Conservation (phyloP, 129 eudicot genomes). For the Pittosporum tobira region DNA sequence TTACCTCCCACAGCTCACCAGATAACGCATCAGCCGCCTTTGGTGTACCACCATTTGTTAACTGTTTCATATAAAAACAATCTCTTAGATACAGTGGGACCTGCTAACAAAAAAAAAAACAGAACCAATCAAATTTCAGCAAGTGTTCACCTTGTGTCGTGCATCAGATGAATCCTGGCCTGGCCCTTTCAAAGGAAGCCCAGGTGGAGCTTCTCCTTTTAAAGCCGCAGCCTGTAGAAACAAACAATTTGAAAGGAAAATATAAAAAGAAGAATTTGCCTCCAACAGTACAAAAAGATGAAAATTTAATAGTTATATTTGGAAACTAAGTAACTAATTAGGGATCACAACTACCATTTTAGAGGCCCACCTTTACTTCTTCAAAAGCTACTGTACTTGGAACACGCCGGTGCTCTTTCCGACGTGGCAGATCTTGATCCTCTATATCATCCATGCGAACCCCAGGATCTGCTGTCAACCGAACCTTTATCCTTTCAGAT, state of each 20-base stretch:
- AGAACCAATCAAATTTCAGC: not conserved
- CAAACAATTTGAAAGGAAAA: conserved; percentile 1
- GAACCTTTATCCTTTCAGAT: conserved; percentile 67
- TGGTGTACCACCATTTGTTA: conserved; percentile 66
- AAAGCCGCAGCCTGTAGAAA: conserved; percentile 82
- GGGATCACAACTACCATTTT: not conserved
- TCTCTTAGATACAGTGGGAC: not conserved
- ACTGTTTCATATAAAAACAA: conserved; percentile 32
- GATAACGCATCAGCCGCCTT: conserved; percentile 85
- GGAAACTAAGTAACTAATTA: too few species aligned
- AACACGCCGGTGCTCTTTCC: conserved; percentile 96
- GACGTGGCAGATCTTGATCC: conserved; percentile 77
- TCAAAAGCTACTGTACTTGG: conserved; percentile 94
- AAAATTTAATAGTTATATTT: not conserved
- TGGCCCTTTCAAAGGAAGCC: conserved; percentile 93
- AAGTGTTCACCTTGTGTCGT: conserved; percentile 56
- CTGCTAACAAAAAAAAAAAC: conserved; percentile 4
- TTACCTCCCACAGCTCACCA: conserved; percentile 96
- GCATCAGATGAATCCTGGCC: conserved; percentile 90
- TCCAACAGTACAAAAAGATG: not conserved
- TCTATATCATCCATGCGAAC: conserved; percentile 91
- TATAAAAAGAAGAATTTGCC: not conserved
- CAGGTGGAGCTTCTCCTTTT: conserved; percentile 97
- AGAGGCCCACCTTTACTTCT: conserved; percentile 87
- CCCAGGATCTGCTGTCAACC: conserved; percentile 87